These are phyloP conservation scores for Corchorus olitorius DNA, from an alignment of 345 rosid species.

Conservation along the genomic window DNA sequence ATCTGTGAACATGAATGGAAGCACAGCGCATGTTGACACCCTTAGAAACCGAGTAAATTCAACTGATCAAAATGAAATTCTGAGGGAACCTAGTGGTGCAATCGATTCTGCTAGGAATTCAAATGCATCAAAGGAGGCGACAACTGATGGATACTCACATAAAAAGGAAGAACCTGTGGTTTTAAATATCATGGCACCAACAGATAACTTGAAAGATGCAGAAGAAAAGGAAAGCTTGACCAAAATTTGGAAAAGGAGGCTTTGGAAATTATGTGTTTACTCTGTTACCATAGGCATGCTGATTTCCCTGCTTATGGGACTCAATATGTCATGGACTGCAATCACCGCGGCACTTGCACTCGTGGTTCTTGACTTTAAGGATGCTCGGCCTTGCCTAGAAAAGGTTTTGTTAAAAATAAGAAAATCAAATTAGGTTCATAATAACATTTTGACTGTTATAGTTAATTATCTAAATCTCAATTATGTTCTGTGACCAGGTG, in stretches of 20 bases:
- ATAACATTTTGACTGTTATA: not conserved
- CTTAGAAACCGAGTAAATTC: constrained; percentile 50
- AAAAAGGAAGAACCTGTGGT: constrained; percentile 29
- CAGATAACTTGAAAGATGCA: constrained; percentile 21
- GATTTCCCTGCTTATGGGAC: constrained; percentile 64
- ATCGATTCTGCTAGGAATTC: constrained; percentile 41
- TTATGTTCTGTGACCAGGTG: constrained; percentile 48
- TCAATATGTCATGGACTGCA: constrained; percentile 92
- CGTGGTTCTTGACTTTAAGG: constrained; percentile 79
- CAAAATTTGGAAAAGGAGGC: constrained; percentile 47
- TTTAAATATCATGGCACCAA: constrained; percentile 22
- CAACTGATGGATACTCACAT: constrained; percentile 15
- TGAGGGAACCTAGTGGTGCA: constrained; percentile 9
- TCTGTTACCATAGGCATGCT: constrained; percentile 69
- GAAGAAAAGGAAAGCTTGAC: constrained; percentile 29
- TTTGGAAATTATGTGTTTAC: constrained; percentile 71
- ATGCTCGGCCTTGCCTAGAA: constrained; percentile 76
- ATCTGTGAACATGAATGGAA: constrained; percentile 24
- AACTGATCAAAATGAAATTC: constrained; percentile 43
- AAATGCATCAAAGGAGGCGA: constrained; percentile 45
- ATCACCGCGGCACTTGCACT: constrained; percentile 83
- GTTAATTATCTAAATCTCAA: not conserved
- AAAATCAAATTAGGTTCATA: not conserved
- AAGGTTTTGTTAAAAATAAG: constrained; percentile 45
- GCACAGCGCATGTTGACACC: constrained; percentile 27